These are phyloP conservation scores for Paraphaeosphaeria sporulosa DNA, from an alignment of 2,329 filamentous ascomycete genomes.

Conservation along the genomic window DNA sequence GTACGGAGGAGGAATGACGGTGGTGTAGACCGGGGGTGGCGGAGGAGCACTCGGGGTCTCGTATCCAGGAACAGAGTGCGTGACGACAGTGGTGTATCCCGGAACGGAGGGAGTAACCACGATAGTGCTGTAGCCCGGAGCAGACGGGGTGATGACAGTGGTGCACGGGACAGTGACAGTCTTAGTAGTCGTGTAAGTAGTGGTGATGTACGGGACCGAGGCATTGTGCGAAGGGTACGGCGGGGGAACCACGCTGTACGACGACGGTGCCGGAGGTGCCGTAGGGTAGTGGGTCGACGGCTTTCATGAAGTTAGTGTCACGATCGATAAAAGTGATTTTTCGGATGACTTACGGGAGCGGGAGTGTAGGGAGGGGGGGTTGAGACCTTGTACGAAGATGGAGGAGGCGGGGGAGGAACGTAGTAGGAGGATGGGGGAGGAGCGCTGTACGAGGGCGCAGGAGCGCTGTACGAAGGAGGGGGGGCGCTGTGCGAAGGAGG, in stretches of 20 bases:
- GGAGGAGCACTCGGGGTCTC: background rate
- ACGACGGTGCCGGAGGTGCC: constrained; percentile 11
- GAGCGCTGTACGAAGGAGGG: background rate
- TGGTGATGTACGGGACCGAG: constrained; percentile 17
- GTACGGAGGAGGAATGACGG: background rate
- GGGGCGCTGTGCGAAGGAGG: constrained; percentile 6
- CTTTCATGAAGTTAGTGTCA: background rate
- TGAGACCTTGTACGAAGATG: background rate
- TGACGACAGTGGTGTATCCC: background rate
- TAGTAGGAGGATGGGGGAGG: constrained; percentile 8
- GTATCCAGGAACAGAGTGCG: background rate
- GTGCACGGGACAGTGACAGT: constrained; percentile 11
- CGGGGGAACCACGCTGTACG: constrained; percentile 12
- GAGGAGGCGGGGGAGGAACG: constrained; percentile 2
- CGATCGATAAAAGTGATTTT: background rate
- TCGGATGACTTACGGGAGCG: background rate
- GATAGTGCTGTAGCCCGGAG: background rate
- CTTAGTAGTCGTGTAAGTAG: constrained; percentile 13
- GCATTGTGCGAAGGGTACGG: constrained; percentile 8
- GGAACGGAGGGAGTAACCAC: constrained; percentile 1
- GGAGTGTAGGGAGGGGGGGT: constrained; percentile 11
- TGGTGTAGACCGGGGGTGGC: background rate
- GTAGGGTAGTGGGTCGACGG: constrained; percentile 13
- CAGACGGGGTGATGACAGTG: background rate
- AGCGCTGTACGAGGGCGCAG: constrained; percentile 5